Conservation (phyloP, 208 protist species). For the Leishmania martiniquensis region DNA sequence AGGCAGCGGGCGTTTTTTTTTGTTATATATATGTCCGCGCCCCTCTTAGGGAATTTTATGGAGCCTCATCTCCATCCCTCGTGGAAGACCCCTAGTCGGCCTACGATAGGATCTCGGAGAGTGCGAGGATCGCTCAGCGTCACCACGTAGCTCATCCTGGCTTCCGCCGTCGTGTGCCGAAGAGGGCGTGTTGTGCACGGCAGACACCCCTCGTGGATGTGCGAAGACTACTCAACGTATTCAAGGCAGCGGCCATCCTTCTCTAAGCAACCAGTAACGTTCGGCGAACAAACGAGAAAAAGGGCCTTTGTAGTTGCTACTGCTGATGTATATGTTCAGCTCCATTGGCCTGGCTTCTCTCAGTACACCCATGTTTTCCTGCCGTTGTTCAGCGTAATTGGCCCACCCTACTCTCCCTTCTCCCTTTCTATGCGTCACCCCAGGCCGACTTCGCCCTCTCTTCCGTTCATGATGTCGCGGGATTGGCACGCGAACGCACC, state of each 20-base stretch:
- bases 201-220: background rate
- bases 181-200: background rate
- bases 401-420: background rate
- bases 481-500: too few relatives aligned
- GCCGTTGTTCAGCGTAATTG: background rate
- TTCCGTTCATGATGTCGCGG: too few relatives aligned
- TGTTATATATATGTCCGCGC: background rate
- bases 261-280: background rate
- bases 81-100: background rate
- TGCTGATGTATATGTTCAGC: background rate
- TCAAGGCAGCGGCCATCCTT: background rate
- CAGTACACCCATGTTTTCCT: too few relatives aligned
- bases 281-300: background rate
- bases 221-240: background rate
- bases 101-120: background rate
- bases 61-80: background rate
- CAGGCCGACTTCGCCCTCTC: background rate
- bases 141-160: background rate
- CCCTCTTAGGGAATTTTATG: too few relatives aligned
- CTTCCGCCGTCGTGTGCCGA: background rate
- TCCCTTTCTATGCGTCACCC: background rate
- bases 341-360: background rate
- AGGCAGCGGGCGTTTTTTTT: background rate
- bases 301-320: background rate
- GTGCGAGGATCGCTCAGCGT: background rate